These are phyloP conservation scores for Pestalotiopsis sp. DNA, from an alignment of 2,329 filamentous ascomycete species.

Conservation along the genomic window DNA sequence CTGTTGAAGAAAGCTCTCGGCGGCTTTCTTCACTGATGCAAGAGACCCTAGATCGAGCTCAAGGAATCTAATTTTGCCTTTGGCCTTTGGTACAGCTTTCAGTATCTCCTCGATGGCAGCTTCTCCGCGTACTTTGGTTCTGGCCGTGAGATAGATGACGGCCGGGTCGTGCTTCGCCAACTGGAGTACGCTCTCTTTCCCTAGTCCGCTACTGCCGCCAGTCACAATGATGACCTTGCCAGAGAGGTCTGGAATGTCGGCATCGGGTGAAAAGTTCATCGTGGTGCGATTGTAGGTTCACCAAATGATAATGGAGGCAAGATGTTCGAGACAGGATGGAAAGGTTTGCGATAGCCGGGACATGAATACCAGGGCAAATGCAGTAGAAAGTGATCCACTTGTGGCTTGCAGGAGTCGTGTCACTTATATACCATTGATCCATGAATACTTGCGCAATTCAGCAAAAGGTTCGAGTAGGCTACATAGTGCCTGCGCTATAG, in stretches of 20 bases:
- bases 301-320: neutral
- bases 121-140: slow-evolving; percentile 35
- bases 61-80: neutral
- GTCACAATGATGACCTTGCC: slow-evolving; percentile 39
- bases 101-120: slow-evolving; percentile 25
- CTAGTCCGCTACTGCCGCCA: slow-evolving; percentile 41
- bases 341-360: neutral
- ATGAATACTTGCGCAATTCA: neutral
- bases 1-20: neutral
- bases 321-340: neutral
- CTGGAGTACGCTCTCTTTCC: slow-evolving; percentile 38
- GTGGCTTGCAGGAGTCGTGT: neutral
- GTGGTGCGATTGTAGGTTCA: neutral
- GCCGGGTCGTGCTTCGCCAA: slow-evolving; percentile 35
- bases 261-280: neutral
- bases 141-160: slow-evolving; percentile 26
- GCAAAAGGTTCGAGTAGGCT: neutral
- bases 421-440: neutral
- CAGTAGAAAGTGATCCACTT: neutral
- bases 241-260: slow-evolving; percentile 33
- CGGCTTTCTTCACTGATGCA: slow-evolving; percentile 12
- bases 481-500: neutral
- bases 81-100: neutral
- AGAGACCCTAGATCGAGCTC: neutral
- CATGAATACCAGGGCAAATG: too few relatives aligned